These are phyloP conservation scores for Luffa aegyptiaca DNA, from an alignment of 306 rosid genomes.

Conservation along the genomic window DNA sequence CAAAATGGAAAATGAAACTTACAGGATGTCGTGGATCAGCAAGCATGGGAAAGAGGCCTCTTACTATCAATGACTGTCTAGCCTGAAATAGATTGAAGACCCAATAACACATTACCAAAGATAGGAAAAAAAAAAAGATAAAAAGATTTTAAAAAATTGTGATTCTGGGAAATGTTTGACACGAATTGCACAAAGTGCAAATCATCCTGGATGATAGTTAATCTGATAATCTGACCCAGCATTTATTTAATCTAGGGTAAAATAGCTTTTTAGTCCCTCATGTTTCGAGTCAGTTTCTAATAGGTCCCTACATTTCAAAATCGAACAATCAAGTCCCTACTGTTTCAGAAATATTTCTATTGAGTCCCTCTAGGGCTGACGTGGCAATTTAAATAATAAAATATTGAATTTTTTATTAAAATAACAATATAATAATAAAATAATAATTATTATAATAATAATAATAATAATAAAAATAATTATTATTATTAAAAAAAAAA, in stretches of 20 bases:
- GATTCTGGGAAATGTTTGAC: background rate
- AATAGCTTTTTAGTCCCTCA: no score
- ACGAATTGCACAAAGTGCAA: background rate
- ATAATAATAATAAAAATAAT: no score
- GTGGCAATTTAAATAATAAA: no score
- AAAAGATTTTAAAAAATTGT: background rate
- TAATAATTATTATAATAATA: no score
- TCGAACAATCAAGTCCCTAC: no score
- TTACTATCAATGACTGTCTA: conserved; percentile 88
- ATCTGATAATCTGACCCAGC: background rate
- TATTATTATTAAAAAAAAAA: no score
- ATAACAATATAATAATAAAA: no score
- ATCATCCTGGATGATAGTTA: background rate
- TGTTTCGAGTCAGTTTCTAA: no score
- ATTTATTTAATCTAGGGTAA: background rate
- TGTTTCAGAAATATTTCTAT: no score
- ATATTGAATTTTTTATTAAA: no score
- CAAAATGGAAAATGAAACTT: conserved; percentile 23
- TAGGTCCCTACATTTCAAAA: no score
- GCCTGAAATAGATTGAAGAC: conserved; percentile 41
- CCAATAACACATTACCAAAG: background rate
- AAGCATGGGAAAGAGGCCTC: conserved; percentile 98
- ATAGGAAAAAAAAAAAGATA: background rate
- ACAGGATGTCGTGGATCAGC: conserved; percentile 99
- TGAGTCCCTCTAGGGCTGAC: no score